Conservation (phyloP, 257 asterid genomes). For the Thymus quinquecostatus region DNA sequence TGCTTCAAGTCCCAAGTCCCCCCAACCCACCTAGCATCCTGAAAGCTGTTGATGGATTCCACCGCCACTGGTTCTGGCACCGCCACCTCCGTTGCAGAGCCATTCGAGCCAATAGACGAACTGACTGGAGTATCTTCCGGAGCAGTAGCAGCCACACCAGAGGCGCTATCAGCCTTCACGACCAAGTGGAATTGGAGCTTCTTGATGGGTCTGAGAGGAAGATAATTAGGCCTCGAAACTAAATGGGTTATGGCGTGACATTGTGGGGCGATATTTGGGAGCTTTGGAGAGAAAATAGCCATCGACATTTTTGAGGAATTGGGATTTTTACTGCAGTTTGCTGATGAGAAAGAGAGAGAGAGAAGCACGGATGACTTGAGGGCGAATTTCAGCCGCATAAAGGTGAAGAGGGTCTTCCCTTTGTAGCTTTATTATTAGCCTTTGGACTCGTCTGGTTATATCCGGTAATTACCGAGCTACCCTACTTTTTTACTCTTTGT, state of each 20-base stretch:
- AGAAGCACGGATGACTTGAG: constrained; percentile 16
- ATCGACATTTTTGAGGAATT: constrained; percentile 44
- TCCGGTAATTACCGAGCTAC: constrained; percentile 5
- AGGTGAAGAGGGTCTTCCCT: background rate
- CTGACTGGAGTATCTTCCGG: constrained; percentile 37
- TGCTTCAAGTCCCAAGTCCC: constrained; percentile 93
- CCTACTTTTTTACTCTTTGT: background rate
- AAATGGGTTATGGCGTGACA: constrained; percentile 41
- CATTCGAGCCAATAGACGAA: constrained; percentile 55
- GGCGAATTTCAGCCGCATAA: constrained; percentile 52
- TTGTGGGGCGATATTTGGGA: constrained; percentile 46
- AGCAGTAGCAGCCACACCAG: constrained; percentile 46
- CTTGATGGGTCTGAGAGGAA: constrained; percentile 34
- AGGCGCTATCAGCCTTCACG: constrained; percentile 51
- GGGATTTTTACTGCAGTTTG: background rate
- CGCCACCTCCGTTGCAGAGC: constrained; percentile 41
- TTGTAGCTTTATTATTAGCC: background rate
- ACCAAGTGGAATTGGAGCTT: constrained; percentile 34
- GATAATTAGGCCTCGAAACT: constrained; percentile 32
- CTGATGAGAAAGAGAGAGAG: background rate
- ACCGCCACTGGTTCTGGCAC: constrained; percentile 31
- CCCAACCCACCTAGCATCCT: constrained; percentile 72
- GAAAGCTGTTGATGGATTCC: constrained; percentile 42
- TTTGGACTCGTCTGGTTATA: constrained; percentile 6
- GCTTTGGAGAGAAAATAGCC: constrained; percentile 66